These are phyloP conservation scores for Pueraria montana DNA, from an alignment of 306 rosid species.

Conservation along the genomic window DNA sequence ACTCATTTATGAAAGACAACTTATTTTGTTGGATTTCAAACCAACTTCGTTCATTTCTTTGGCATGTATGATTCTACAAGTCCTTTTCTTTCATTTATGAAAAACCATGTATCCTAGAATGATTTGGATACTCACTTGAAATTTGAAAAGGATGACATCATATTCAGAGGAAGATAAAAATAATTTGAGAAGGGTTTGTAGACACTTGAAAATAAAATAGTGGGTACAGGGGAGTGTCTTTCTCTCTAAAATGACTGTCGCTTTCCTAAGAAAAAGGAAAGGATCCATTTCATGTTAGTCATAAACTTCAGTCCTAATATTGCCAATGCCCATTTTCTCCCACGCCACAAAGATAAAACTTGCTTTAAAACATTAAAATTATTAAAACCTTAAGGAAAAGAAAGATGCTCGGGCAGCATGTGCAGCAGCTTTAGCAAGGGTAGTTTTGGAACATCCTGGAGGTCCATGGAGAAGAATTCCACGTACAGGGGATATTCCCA, in stretches of 20 bases:
- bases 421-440: constrained; percentile 97
- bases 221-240: constrained; percentile 10
- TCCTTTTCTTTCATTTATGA: background rate
- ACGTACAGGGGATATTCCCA: constrained; percentile 87
- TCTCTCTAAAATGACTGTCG: constrained; percentile 12
- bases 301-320: constrained; percentile 26
- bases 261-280: constrained; percentile 10
- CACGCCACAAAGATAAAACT: constrained; percentile 18
- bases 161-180: background rate
- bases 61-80: constrained; percentile 22
- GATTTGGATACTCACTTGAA: background rate
- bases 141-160: constrained; percentile 3
- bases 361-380: constrained; percentile 34
- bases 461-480: constrained; percentile 99
- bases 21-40: constrained; percentile 28
- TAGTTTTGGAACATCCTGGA: constrained; percentile 97
- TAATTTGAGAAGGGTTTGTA: background rate
- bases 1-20: constrained; percentile 6
- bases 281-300: background rate
- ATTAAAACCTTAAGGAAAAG: constrained; percentile 87
- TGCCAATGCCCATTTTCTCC: background rate
- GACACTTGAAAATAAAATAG: background rate
- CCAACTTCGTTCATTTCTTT: constrained; percentile 6
- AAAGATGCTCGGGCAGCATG: constrained; percentile 93
- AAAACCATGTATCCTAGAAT: background rate